Evolutionary conservation across 2,329 filamentous ascomycete genomes (phyloP).

Genomic region (Leptographium galeiforme): DNA sequence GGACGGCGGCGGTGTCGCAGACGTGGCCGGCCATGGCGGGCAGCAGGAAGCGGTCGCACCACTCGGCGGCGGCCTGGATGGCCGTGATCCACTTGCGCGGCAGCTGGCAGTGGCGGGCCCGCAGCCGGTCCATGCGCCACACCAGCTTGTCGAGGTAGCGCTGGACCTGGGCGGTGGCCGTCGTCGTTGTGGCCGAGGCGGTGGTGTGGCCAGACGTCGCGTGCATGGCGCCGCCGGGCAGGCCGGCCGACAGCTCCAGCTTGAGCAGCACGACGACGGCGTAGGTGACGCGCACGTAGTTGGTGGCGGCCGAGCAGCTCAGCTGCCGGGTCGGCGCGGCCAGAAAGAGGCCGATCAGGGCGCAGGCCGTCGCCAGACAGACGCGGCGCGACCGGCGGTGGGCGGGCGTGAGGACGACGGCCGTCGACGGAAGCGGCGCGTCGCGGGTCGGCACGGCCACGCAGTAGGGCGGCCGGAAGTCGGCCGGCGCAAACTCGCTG

Average conservation of each 20-base stretch:
- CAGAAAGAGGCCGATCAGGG: conserved; percentile 6
- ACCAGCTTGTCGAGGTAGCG: conserved; percentile 4
- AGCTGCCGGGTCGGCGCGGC: conserved; percentile 5
- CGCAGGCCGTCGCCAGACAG: conserved; percentile 5
- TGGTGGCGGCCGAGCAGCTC: not conserved
- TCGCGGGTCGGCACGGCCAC: conserved; percentile 4
- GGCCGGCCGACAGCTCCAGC: conserved; percentile 5
- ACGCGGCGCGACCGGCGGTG: conserved; percentile 1
- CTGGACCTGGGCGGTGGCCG: conserved; percentile 4
- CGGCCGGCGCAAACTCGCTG: conserved; percentile 6
- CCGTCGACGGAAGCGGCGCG: too few species aligned
- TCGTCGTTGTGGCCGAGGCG: not conserved
- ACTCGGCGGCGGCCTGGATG: not conserved
- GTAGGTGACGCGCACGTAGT: conserved; percentile 8
- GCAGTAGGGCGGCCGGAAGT: conserved; percentile 8
- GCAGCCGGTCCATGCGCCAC: not conserved
- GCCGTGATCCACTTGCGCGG: conserved; percentile 5
- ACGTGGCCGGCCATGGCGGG: not conserved
- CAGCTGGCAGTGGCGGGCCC: not conserved
- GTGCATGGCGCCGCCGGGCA: conserved; percentile 7
- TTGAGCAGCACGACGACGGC: conserved; percentile 7
- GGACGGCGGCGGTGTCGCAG: too few species aligned
- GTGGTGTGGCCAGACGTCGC: too few species aligned
- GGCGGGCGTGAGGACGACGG: not conserved
- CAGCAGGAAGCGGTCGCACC: conserved; percentile 6